Evolutionary conservation across 2,329 filamentous ascomycete species (phyloP).

Genomic region (Colletotrichum caudatum): DNA sequence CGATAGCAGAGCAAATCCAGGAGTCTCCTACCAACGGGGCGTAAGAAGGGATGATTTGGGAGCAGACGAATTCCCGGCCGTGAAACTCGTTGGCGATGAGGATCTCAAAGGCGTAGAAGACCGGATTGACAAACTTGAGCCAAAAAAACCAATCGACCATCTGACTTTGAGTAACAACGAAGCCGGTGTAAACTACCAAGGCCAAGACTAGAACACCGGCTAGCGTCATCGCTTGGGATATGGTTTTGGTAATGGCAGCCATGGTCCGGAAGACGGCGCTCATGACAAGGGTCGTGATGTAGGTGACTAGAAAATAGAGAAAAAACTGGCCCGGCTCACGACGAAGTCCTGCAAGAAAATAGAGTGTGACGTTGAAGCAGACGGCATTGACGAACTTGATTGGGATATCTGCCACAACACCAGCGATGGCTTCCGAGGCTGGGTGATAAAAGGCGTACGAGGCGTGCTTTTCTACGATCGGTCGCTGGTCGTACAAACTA

Average conservation of each 20-base stretch:
- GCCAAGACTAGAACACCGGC: slow-evolving; percentile 68
- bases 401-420: slow-evolving; percentile 67
- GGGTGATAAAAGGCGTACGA: slow-evolving; percentile 66
- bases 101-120: slow-evolving; percentile 80
- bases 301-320: slow-evolving; percentile 78
- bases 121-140: slow-evolving; percentile 81
- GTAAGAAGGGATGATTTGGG: slow-evolving; percentile 61
- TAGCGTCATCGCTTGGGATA: slow-evolving; percentile 67
- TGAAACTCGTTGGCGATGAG: slow-evolving; percentile 81
- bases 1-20: slow-evolving; percentile 66
- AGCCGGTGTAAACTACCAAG: slow-evolving; percentile 72
- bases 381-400: slow-evolving; percentile 65
- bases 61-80: slow-evolving; percentile 67
- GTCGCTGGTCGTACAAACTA: slow-evolving; percentile 57
- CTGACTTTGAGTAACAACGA: slow-evolving; percentile 59
- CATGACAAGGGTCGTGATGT: slow-evolving; percentile 77
- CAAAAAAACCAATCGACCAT: slow-evolving; percentile 82
- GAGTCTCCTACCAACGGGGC: slow-evolving; percentile 56
- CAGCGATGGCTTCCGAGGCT: slow-evolving; percentile 64
- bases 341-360: slow-evolving; percentile 66
- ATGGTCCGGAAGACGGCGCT: slow-evolving; percentile 81
- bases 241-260: slow-evolving; percentile 75
- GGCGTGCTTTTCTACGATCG: slow-evolving; percentile 63
- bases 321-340: slow-evolving; percentile 78
- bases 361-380: slow-evolving; percentile 68